Base-by-base conservation (phyloP, 305 asterid genomes). In the Fraxinus velutina region DNA sequence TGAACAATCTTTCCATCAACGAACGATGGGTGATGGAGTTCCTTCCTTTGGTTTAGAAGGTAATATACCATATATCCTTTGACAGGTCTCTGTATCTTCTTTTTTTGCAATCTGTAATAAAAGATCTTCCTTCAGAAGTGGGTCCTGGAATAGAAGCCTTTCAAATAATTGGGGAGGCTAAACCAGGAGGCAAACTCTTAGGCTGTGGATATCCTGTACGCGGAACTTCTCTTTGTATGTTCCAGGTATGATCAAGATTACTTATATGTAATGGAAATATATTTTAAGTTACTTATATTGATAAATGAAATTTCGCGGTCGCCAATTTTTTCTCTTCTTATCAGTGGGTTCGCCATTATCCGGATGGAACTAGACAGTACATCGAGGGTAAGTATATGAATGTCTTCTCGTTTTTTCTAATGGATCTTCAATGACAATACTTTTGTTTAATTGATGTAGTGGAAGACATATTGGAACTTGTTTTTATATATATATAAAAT, bases 341-440 rank as follows among this genome's bases (percentile, higher is more conserved):
- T 84, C 85, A 96, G 99, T 96, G 99, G 99, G 97, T 94, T 91
- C 99, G 98, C 57, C 98, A 94, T 91, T 90, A 92, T 94, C 98
- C 94, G 3, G 99, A 96, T 78, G 99, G 99, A 77, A 96, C 99
- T 52, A 88, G 97, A 90, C 97, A 96, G 87, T 92, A 92, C 85
- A 93, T 96, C 50, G 99, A 96, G 83, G 99, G 99, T 92, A 87
- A 87, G 84, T 72, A 66, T 79, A 83, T 21, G 10, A 70, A 73
- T 64, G 55, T n/a, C 32, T 27, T 78, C 79, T 73, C 78, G 12
- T 60, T 79, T 66, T 81, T 44, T 60, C 60, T 50, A 3, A 57
- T 55, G 12, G 12, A 52, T 57, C 73, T 77, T 76, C 13, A 24
- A 27, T 39, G 19, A 39, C 27, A 15, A n/a, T 39, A 29, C 77